Base-by-base conservation (phyloP, 2,329 filamentous ascomycete species). In the Plenodomus tracheiphilus region DNA sequence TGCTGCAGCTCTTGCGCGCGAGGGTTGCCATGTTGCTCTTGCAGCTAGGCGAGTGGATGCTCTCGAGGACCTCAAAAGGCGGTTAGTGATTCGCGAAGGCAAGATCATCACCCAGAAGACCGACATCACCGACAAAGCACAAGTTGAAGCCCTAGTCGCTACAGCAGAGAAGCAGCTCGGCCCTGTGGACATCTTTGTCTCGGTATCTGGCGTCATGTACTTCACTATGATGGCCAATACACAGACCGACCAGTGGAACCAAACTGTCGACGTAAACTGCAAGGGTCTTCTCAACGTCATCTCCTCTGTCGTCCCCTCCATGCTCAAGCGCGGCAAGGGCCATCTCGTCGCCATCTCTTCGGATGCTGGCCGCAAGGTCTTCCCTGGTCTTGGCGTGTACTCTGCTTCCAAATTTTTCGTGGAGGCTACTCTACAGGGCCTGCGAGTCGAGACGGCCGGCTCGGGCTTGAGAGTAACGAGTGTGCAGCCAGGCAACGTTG, bases 321-420 rank as follows among this genome's bases (percentile, higher is more conserved):
- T 93, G 87, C 79, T 92, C 10, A 74, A 79, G 5, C 86, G 87
- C 16, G 84, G 85, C 43, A 74, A 71, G 20, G 87, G 88, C 3
- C 89, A 92, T 71, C 82, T 93, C 54, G 86, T 93, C 4, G 87
- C 88, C 60, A 91, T 93, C 60, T 91, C 89, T 0, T 92, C 88
- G 0, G 89, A 92, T 56, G 89, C 89, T 1, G 89, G 88, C 0
- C 84, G 89, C 47, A 91, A 91, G 70, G 87, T 91, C 7, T 92
- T 92, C 75, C 87, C 89, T 0, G 89, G 89, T 0, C 75, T 92
- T 11, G 89, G 89, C 43, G 88, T 93, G 30, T 93, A 93, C 78
- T 90, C 87, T 0, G 89, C 87, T 20, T 87, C 83, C 72, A 93
- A 93, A 69, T 91, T 92, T 80, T 93, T 93, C 66, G 87, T 93